These are phyloP conservation scores for Lithospermum erythrorhizon DNA, from an alignment of 257 asterid genomes.

Conservation along the genomic window DNA sequence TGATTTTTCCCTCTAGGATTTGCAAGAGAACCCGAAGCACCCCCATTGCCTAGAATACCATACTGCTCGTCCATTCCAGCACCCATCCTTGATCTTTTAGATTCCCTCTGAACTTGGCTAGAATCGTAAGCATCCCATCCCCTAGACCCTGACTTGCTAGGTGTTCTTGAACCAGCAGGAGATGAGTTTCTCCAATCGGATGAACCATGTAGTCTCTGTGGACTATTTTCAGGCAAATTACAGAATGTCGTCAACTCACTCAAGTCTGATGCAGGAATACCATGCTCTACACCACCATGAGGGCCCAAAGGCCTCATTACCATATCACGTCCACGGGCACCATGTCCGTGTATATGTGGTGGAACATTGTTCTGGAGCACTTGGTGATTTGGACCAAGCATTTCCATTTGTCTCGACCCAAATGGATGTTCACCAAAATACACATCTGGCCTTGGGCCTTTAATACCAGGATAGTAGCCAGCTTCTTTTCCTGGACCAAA, in stretches of 20 bases:
- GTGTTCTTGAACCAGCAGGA: constrained; percentile 40
- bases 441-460: constrained; percentile 32
- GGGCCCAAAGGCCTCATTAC: constrained; percentile 43
- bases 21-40: constrained; percentile 28
- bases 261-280: constrained; percentile 33
- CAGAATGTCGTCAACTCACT: constrained; percentile 28
- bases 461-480: constrained; percentile 37
- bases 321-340: constrained; percentile 49
- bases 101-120: constrained; percentile 56
- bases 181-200: constrained; percentile 70
- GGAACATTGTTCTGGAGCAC: constrained; percentile 36
- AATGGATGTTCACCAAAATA: constrained; percentile 33
- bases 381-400: constrained; percentile 46
- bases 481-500: constrained; percentile 28
- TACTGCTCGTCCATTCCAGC: constrained; percentile 36
- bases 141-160: constrained; percentile 41
- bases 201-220: constrained; percentile 46
- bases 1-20: constrained; percentile 14
- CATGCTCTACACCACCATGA: constrained; percentile 46
- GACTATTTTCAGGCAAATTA: constrained; percentile 39
- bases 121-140: constrained; percentile 64
- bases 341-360: constrained; percentile 34
- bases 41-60: constrained; percentile 22
- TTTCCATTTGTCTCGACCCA: constrained; percentile 60
- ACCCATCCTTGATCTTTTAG: constrained; percentile 76